A percentile compares a stretch with the other conserved stretches of the same genome.
Conservation (phyloP, 495 filamentous ascomycete genomes). For the Entonaema liquescens region DNA sequence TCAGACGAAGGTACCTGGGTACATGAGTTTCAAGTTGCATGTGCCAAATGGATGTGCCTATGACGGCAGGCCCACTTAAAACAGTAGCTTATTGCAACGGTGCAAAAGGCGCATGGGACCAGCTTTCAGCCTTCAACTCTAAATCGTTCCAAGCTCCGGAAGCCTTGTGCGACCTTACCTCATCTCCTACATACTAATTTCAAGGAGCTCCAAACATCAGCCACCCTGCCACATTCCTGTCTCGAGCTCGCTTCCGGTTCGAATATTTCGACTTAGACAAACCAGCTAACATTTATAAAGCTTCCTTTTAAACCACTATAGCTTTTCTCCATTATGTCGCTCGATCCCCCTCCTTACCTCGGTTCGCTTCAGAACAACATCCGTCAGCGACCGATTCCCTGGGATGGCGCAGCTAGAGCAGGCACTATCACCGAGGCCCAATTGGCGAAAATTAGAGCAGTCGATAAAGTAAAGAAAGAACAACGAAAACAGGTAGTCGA, state of each 20-base stretch:
- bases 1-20: background rate
- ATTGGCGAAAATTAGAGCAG: conserved; percentile 94
- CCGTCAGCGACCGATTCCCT: conserved; percentile 90
- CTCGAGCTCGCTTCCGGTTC: conserved; percentile 22
- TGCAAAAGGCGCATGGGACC: conserved; percentile 33
- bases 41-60: no score
- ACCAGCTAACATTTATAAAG: conserved; percentile 4
- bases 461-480: conserved; percentile 94
- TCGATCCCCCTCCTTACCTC: conserved; percentile 91
- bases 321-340: conserved; percentile 69
- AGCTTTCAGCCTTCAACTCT: conserved; percentile 5
- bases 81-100: conserved; percentile 27
- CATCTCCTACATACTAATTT: conserved; percentile 8
- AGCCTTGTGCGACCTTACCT: conserved; percentile 24
- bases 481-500: conserved; percentile 80
- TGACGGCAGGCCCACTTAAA: conserved; percentile 39
- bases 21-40: conserved; percentile 12
- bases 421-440: conserved; percentile 94
- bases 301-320: background rate
- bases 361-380: conserved; percentile 94
- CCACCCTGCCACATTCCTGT: conserved; percentile 2
- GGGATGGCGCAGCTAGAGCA: conserved; percentile 95
- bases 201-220: conserved; percentile 3
- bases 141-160: conserved; percentile 8
- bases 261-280: background rate